These are phyloP conservation scores for Alternaria sp. DNA, from an alignment of 2,329 filamentous ascomycete genomes.

Conservation along the genomic window DNA sequence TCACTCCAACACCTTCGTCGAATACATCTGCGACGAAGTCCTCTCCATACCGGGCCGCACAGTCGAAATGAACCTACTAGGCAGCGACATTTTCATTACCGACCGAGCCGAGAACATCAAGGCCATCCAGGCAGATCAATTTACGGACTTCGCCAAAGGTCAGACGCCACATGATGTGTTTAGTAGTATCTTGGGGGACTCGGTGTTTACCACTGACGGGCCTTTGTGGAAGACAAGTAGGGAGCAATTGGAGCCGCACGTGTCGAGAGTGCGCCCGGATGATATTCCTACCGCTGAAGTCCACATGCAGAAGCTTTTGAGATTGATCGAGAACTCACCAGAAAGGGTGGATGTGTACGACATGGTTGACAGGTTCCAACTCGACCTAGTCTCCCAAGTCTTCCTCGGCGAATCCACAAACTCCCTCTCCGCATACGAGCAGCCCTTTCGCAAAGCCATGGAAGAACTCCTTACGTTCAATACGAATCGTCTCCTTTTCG, in stretches of 20 bases:
- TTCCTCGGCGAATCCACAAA: slow-evolving; percentile 8
- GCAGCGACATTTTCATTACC: slow-evolving; percentile 10
- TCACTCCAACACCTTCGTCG: slow-evolving; percentile 7
- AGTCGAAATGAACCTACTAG: slow-evolving; percentile 11
- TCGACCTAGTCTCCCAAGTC: slow-evolving; percentile 5
- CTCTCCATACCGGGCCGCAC: slow-evolving; percentile 7
- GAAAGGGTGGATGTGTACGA: slow-evolving; percentile 3
- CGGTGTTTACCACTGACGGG: slow-evolving; percentile 9
- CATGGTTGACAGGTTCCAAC: slow-evolving; percentile 7
- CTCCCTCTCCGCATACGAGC: slow-evolving; percentile 5
- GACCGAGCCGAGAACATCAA: slow-evolving; percentile 14
- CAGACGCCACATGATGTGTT: slow-evolving; percentile 13
- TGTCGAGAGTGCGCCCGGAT: slow-evolving; percentile 5
- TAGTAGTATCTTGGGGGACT: slow-evolving; percentile 10
- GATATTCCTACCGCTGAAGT: slow-evolving; percentile 3
- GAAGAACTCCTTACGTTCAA: slow-evolving; percentile 7
- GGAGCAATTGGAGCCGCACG: slow-evolving; percentile 6
- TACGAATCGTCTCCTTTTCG: slow-evolving; percentile 6
- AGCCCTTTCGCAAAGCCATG: slow-evolving; percentile 10
- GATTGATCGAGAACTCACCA: neutral
- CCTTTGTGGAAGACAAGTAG: slow-evolving; percentile 8
- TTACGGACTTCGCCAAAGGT: slow-evolving; percentile 6
- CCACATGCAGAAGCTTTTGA: slow-evolving; percentile 4
- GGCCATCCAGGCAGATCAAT: slow-evolving; percentile 11
- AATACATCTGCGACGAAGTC: slow-evolving; percentile 10